These are phyloP conservation scores for Ceratobasidium sp. DNA, from an alignment of 1,284 basidiomycete species.

Conservation along the genomic window DNA sequence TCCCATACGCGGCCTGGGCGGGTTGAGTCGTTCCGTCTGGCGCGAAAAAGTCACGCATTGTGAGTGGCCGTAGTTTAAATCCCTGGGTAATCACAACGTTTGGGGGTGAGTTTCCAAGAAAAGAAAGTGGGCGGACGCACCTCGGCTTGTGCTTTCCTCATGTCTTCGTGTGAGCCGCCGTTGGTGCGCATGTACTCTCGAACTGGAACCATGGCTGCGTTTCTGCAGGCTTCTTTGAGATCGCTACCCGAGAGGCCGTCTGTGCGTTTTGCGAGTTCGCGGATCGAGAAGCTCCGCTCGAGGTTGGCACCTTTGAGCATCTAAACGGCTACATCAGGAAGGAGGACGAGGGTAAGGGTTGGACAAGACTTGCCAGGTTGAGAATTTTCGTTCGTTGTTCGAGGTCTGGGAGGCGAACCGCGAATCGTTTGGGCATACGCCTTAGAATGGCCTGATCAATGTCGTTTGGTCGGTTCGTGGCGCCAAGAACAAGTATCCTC, in stretches of 20 bases:
- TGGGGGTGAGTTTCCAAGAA: too few relatives aligned
- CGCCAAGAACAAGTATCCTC: conserved; percentile 92
- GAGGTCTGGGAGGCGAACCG: conserved; percentile 81
- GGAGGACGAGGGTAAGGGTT: neutral
- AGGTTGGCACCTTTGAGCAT: conserved; percentile 85
- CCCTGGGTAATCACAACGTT: conserved; percentile 56
- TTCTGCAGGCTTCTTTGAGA: conserved; percentile 92
- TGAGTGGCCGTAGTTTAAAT: conserved; percentile 77
- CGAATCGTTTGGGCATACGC: conserved; percentile 98
- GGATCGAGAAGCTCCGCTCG: conserved; percentile 69
- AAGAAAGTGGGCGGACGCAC: conserved; percentile 45
- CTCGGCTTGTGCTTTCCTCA: conserved; percentile 52
- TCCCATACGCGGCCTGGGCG: conserved; percentile 25
- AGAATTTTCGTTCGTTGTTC: conserved; percentile 90
- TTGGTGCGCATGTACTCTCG: conserved; percentile 81
- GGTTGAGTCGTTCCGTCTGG: conserved; percentile 54
- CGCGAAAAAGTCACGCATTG: conserved; percentile 72
- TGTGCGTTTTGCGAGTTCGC: conserved; percentile 73
- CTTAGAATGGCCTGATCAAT: conserved; percentile 96
- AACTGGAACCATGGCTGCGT: conserved; percentile 90
- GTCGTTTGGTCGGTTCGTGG: conserved; percentile 93
- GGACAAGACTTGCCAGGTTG: conserved; percentile 64
- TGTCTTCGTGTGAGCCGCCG: conserved; percentile 52
- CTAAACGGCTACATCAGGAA: conserved; percentile 52
- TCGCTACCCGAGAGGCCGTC: conserved; percentile 90